Evolutionary conservation across 495 filamentous ascomycete species (phyloP), one percentile per base, ranked within the genome.

Genomic region (Aspergillus wentii): DNA sequence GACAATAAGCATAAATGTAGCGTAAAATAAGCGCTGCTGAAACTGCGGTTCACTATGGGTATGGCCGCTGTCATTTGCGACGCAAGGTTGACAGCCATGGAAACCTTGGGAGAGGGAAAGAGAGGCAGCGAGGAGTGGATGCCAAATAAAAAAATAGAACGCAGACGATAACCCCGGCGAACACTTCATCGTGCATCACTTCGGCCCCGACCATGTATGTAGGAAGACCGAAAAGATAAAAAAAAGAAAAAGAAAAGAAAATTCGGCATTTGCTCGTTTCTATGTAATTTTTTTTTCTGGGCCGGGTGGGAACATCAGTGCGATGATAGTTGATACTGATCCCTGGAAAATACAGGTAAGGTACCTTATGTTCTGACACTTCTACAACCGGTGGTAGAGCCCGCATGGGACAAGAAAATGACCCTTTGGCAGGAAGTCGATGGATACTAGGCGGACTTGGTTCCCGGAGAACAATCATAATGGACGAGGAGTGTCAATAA

Each of bases 1-100:
- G n/a, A 37, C n/a, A 51, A 55, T 55, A 55, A 55, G 52, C 52
- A 55, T 55, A 55, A 51, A 35, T 27, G 47, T 51, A 55, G 48
- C 52, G 51, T 51, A 45, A 44, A 43, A 38, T 48, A 54, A 48
- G 46, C 46, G 48, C 42, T 20, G 25, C 18, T 26, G 30, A 48
- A 48, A 55, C 38, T 55, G 35, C 47, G 52, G 52, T 55, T 49
- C 52, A 41, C 23, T 26, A 45, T 51, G 48, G 47, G 36, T 41
- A 55, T 44, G 32, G 30, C 41, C 34, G 38, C 37, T 49, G 40
- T 41, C 41, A 45, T 33, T 31, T 20, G 22, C 38, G n/a, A n/a
- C n/a, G n/a, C n/a, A n/a, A n/a, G n/a, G n/a, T n/a, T n/a, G n/a
- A n/a, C n/a, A n/a, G n/a, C n/a, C n/a, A n/a, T n/a, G n/a, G n/a